Evolutionary conservation across 106 monocot species (phyloP).

Genomic region (Acorus calamus): DNA sequence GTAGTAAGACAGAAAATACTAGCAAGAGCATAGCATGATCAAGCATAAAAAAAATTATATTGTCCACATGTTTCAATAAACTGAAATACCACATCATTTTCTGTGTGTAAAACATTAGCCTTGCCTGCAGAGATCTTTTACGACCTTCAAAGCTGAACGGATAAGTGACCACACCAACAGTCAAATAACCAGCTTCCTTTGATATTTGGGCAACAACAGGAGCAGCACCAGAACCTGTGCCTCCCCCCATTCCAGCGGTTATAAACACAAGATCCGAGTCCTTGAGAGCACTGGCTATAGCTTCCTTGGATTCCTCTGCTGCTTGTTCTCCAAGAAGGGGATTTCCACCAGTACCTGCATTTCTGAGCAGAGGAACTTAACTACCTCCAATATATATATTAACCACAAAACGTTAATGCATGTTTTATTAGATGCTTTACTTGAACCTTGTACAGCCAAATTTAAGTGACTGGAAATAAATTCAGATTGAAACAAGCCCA

Average conservation of each 20-base stretch:
- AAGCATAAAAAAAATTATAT: too few relatives aligned
- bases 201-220: constrained; percentile 98
- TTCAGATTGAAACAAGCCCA: background rate
- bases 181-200: constrained; percentile 92
- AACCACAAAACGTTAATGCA: too few relatives aligned
- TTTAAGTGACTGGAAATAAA: too few relatives aligned
- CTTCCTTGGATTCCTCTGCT: constrained; percentile 93
- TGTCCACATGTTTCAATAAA: too few relatives aligned
- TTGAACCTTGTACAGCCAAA: too few relatives aligned
- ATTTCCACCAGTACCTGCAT: constrained; percentile 92
- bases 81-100: too few relatives aligned
- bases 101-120: background rate
- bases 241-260: constrained; percentile 98
- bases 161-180: constrained; percentile 98
- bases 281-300: constrained; percentile 65
- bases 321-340: constrained; percentile 94
- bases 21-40: too few relatives aligned
- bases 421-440: too few relatives aligned
- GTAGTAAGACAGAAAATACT: too few relatives aligned
- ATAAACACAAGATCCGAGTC: constrained; percentile 96
- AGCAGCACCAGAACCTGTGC: constrained; percentile 96
- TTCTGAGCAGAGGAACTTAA: constrained; percentile 1
- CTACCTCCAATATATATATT: too few relatives aligned
- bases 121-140: constrained; percentile 86
- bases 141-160: constrained; percentile 99